A percentile compares a stretch with the other conserved stretches of the same genome.
Conservation (phyloP, 345 rosid genomes). For the Arabidopsis suecica region DNA sequence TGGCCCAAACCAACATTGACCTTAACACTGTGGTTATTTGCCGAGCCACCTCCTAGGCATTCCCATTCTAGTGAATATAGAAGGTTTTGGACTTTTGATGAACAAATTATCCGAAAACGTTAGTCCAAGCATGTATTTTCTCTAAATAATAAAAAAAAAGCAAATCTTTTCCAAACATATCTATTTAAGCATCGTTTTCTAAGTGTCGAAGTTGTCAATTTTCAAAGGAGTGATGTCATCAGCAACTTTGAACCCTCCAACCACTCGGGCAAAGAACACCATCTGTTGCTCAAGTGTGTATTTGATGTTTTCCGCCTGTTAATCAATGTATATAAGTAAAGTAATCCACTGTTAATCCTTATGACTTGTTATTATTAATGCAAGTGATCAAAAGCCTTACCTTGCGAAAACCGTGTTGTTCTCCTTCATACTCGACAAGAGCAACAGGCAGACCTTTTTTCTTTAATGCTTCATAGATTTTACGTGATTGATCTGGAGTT, state of each 20-base stretch:
- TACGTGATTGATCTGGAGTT: slow-evolving; percentile 88
- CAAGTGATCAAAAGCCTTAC: slow-evolving; percentile 43
- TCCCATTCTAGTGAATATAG: no score
- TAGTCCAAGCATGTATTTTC: neutral
- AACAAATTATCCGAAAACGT: neutral
- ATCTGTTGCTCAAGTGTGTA: slow-evolving; percentile 93
- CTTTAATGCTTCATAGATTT: slow-evolving; percentile 78
- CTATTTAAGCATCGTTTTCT: slow-evolving; percentile 23
- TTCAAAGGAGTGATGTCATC: slow-evolving; percentile 75
- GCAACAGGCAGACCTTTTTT: slow-evolving; percentile 92
- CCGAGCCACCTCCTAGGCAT: neutral
- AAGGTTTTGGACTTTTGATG: neutral
- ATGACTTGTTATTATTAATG: neutral
- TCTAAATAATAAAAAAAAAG: neutral
- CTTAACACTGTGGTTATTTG: no score
- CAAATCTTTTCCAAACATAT: neutral
- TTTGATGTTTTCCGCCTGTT: slow-evolving; percentile 91
- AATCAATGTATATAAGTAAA: slow-evolving; percentile 13
- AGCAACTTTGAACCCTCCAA: slow-evolving; percentile 75
- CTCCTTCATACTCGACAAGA: slow-evolving; percentile 93
- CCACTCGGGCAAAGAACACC: slow-evolving; percentile 80
- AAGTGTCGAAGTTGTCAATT: slow-evolving; percentile 75
- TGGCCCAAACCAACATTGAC: no score
- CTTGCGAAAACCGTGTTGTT: slow-evolving; percentile 97
- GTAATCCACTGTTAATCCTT: neutral